These are phyloP conservation scores for Thelephora terrestris DNA, from an alignment of 1,284 basidiomycete species.

Conservation along the genomic window DNA sequence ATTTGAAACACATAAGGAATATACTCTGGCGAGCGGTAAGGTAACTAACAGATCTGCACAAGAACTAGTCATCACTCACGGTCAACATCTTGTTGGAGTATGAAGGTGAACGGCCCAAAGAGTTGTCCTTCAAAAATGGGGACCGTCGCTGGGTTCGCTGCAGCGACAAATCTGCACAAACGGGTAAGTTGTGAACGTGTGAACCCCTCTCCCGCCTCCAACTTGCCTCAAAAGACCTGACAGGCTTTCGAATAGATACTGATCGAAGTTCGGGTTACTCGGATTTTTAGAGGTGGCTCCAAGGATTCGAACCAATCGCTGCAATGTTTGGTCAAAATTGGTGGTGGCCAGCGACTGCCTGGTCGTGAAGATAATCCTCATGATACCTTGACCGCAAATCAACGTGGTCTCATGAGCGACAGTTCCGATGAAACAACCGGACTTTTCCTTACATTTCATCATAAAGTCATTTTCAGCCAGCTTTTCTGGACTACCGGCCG, in stretches of 20 bases:
- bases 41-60: not conserved
- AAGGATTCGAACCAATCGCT: slow-evolving; percentile 74
- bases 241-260: slow-evolving; percentile 94
- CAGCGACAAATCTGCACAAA: slow-evolving; percentile 62
- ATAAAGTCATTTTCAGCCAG: slow-evolving; percentile 96
- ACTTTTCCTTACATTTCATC: slow-evolving; percentile 76
- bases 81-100: slow-evolving; percentile 87
- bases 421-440: not conserved
- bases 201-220: not conserved
- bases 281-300: slow-evolving; percentile 91
- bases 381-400: slow-evolving; percentile 48
- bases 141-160: slow-evolving; percentile 58
- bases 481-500: slow-evolving; percentile 82
- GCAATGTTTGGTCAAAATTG: slow-evolving; percentile 58
- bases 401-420: not conserved
- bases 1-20: slow-evolving; percentile 98
- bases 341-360: slow-evolving; percentile 62
- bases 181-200: not conserved
- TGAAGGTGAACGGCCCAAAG: slow-evolving; percentile 84
- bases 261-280: slow-evolving; percentile 95
- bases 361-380: slow-evolving; percentile 90
- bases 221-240: slow-evolving; percentile 79
- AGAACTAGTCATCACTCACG: slow-evolving; percentile 38
- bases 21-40: slow-evolving; percentile 59
- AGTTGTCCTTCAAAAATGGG: slow-evolving; percentile 71